phyloP scores from a whole-genome alignment of 2,329 filamentous ascomycete species.

The Cladophialophora bantiana region DNA sequence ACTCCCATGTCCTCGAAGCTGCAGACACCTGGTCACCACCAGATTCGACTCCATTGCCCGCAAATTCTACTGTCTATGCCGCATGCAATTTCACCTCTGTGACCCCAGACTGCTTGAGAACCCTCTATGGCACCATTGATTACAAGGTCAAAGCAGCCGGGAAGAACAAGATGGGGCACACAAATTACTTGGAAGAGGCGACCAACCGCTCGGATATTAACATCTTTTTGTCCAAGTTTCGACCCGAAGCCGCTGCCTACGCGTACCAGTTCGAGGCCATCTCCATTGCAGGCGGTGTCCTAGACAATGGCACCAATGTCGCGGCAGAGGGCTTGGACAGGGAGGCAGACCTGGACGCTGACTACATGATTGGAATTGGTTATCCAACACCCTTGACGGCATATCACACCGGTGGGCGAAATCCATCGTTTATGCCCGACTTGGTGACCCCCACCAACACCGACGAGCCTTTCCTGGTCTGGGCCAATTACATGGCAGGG shows the following conservation, averaged over 20 bases:
- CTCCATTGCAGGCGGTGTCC: slow-evolving; percentile 45
- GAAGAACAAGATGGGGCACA: slow-evolving; percentile 54
- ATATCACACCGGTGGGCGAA: slow-evolving; percentile 62
- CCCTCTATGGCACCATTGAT: slow-evolving; percentile 62
- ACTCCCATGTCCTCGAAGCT: slow-evolving; percentile 24
- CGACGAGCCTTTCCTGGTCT: slow-evolving; percentile 34
- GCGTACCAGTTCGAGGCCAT: slow-evolving; percentile 45
- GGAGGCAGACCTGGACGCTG: slow-evolving; percentile 36
- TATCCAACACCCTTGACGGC: slow-evolving; percentile 55
- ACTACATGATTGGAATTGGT: slow-evolving; percentile 40
- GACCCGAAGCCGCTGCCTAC: slow-evolving; percentile 47
- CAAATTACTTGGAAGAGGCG: slow-evolving; percentile 57
- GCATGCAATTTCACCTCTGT: slow-evolving; percentile 61
- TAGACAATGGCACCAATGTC: slow-evolving; percentile 35
- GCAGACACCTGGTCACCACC: slow-evolving; percentile 29
- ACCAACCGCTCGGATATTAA: slow-evolving; percentile 54
- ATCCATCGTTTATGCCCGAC: slow-evolving; percentile 32
- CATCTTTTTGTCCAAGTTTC: slow-evolving; percentile 48
- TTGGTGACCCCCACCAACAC: slow-evolving; percentile 25
- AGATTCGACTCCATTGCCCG: slow-evolving; percentile 19
- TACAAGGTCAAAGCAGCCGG: slow-evolving; percentile 56
- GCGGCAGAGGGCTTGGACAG: slow-evolving; percentile 25
- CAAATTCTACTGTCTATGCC: slow-evolving; percentile 42
- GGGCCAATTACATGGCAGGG: slow-evolving; percentile 32
- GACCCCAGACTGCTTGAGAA: slow-evolving; percentile 62